Percentiles rank a stretch among this genome's conserved stretches.
phyloP scores from a whole-genome alignment of 2,329 filamentous ascomycete genomes.

The Ceratocystis cubensis region DNA sequence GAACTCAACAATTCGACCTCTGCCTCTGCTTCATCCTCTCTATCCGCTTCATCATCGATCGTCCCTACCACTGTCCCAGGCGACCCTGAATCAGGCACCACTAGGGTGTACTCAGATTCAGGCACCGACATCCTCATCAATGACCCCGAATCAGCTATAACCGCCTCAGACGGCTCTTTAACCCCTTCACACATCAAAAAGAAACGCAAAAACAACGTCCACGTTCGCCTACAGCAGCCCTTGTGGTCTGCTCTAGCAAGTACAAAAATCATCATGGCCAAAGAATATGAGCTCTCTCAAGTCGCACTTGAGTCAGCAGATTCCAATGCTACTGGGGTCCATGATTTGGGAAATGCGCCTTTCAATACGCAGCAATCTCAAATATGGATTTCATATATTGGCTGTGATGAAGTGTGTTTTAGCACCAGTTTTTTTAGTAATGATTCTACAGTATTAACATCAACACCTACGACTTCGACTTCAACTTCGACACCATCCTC shows the following conservation, averaged over 20 bases:
- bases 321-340: constrained; percentile 62
- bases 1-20: constrained; percentile 38
- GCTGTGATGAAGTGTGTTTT: constrained; percentile 65
- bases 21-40: constrained; percentile 20
- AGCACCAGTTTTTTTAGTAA: constrained; percentile 53
- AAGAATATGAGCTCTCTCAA: constrained; percentile 76
- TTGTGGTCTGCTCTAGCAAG: constrained; percentile 90
- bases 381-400: constrained; percentile 72
- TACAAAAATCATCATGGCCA: constrained; percentile 91
- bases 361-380: constrained; percentile 58
- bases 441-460: constrained; percentile 27
- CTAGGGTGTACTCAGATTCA: constrained; percentile 12
- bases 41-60: background rate
- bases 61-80: constrained; percentile 26
- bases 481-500: background rate
- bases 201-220: constrained; percentile 79
- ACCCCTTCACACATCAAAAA: constrained; percentile 47
- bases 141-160: constrained; percentile 27
- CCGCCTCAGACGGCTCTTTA: constrained; percentile 24
- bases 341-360: constrained; percentile 63
- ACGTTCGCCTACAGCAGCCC: constrained; percentile 80
- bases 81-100: constrained; percentile 22
- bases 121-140: constrained; percentile 21
- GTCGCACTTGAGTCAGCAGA: constrained; percentile 60
- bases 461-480: constrained; percentile 3